Evolutionary conservation across 2,329 filamentous ascomycete genomes (phyloP), one percentile per base, ranked within the genome.

Genomic region (Ophiocordyceps polyrhachis-furcata): DNA sequence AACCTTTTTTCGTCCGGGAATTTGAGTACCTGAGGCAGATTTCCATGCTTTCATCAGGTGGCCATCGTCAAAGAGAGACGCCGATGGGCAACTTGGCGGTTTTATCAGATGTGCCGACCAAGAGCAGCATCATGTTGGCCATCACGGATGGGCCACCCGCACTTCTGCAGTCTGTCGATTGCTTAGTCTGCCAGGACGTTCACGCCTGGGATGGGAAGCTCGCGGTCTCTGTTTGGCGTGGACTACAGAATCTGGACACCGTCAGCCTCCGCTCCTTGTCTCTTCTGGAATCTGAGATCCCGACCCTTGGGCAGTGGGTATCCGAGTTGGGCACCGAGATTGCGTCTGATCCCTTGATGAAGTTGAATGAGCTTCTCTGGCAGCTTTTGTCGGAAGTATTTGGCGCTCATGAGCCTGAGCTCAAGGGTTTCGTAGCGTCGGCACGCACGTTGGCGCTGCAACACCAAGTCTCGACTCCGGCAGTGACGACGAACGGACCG

Each of bases 231-330:
- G 54, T 84, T 4, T 62, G 83, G 51, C 62, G 65, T 14, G 77
- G 71, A 50, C 59, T 81, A 42, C 63, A 70, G 43, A 61, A 58
- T 1, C 58, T 78, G 17, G 61, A 62, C 13, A 63, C 68, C 21
- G 73, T 79, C 0, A 71, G 65, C 41, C 62, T 86, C 37, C 69
- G 69, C 41, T 74, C 76, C 40, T 62, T 86, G 42, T 67, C 72
- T 41, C 66, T 81, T 17, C 64, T 86, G 0, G 77, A 83, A 57
- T 64, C 67, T 1, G 81, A 86, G 54, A 61, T 83, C 43, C 75
- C 76, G 9, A 63, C 72, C 3, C 62, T 83, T 47, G 74, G 74
- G 11, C 66, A 67, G 41, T 69, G 75, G 46, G 52, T 82, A 23
- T 61, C 70, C 42, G 56, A 60, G 32, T 66, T 74, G 47, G 69